Conservation (phyloP, 805 yeast genomes). For the Lachancea waltii region DNA sequence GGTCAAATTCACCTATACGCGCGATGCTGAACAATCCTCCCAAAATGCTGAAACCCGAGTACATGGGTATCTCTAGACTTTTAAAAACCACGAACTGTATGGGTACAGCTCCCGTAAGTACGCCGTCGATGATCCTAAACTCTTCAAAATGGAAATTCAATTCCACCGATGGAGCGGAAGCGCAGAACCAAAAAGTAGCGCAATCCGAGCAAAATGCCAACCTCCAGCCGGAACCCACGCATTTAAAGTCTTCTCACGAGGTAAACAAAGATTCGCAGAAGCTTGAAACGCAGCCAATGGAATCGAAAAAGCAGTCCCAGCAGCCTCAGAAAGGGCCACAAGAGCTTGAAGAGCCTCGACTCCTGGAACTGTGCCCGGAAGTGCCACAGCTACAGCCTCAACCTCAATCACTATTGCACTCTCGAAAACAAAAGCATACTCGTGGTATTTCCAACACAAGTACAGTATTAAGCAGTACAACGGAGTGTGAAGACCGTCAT, state of each 20-base stretch:
- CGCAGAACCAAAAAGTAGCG: no score
- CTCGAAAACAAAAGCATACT: constrained; percentile 2
- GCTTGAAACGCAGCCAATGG: no score
- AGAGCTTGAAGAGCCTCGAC: no score
- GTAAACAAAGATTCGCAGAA: no score
- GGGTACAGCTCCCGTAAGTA: background rate
- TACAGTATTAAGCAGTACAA: constrained; percentile 13
- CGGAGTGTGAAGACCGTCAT: constrained; percentile 12
- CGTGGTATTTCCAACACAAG: constrained; percentile 12
- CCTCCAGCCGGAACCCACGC: no score
- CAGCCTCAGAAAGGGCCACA: no score
- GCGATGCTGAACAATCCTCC: constrained; percentile 21
- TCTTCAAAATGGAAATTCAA: constrained; percentile 6
- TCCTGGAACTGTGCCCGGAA: no score
- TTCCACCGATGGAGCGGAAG: background rate
- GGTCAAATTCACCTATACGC: constrained; percentile 27
- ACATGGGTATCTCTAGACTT: constrained; percentile 11
- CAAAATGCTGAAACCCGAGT: constrained; percentile 29
- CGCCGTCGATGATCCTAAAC: constrained; percentile 22
- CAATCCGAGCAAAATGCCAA: no score
- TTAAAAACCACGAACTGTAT: constrained; percentile 2
- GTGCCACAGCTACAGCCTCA: background rate
- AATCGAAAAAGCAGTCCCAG: no score
- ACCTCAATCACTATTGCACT: background rate
- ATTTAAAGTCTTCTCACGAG: no score